phyloP scores from a whole-genome alignment of 2,329 filamentous ascomycete genomes.

The Furcasterigmium sp. region DNA sequence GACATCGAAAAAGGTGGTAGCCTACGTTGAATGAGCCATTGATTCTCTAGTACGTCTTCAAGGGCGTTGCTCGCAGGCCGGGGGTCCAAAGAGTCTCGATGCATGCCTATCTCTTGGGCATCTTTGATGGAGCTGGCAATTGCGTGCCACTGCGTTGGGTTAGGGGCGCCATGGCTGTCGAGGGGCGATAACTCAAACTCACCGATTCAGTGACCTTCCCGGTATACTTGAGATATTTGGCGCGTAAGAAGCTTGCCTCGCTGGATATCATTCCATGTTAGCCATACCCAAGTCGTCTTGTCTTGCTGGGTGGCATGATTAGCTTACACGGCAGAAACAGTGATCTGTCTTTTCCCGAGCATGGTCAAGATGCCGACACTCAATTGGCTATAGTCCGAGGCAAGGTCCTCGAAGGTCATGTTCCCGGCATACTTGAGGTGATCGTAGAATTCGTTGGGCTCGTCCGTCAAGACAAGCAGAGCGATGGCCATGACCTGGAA shows the following conservation, averaged over 20 bases:
- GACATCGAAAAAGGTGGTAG: neutral
- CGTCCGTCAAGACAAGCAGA: slow-evolving; percentile 45
- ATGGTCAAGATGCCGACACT: slow-evolving; percentile 47
- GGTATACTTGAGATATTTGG: slow-evolving; percentile 52
- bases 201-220: slow-evolving; percentile 54
- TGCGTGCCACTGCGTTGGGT: slow-evolving; percentile 51
- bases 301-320: too few species aligned
- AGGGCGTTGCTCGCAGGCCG: slow-evolving; percentile 37
- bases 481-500: slow-evolving; percentile 54
- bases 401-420: slow-evolving; percentile 57
- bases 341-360: slow-evolving; percentile 52
- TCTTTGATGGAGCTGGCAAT: slow-evolving; percentile 54
- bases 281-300: too few species aligned
- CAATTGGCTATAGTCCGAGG: slow-evolving; percentile 55
- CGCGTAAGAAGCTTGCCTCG: slow-evolving; percentile 51
- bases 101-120: slow-evolving; percentile 57
- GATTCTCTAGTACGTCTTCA: slow-evolving; percentile 46
- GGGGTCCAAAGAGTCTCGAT: slow-evolving; percentile 48
- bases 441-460: slow-evolving; percentile 43
- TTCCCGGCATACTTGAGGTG: slow-evolving; percentile 52
- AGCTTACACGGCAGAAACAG: slow-evolving; percentile 42
- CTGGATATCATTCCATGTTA: neutral
- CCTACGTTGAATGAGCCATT: slow-evolving; percentile 53
- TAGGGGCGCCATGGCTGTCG: too few species aligned
- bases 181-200: too few species aligned